Percentiles rank a stretch among this genome's conserved stretches.
Evolutionary conservation across 495 filamentous ascomycete genomes (phyloP).

Genomic region (Evansstolkia leycettana): DNA sequence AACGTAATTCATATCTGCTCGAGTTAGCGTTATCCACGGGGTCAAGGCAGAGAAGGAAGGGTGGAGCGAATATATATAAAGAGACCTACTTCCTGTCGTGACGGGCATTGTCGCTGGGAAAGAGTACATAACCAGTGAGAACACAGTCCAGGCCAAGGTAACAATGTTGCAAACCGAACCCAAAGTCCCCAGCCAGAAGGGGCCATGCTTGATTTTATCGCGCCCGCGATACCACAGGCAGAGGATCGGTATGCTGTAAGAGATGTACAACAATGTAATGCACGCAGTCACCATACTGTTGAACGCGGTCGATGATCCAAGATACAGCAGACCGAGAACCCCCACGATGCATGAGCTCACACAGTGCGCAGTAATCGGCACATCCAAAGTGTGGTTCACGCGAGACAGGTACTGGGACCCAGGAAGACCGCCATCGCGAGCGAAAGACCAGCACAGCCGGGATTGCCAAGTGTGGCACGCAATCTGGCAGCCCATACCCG

Average conservation of each 20-base stretch:
- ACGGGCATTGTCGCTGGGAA: constrained; percentile 30
- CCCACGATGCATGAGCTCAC: constrained; percentile 37
- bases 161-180: constrained; percentile 28
- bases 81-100: constrained; percentile 16
- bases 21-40: background rate
- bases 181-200: constrained; percentile 32
- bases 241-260: constrained; percentile 35
- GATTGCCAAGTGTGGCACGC: constrained; percentile 46
- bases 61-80: no score
- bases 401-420: constrained; percentile 30
- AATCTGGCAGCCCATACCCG: constrained; percentile 42
- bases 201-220: constrained; percentile 37
- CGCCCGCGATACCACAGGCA: constrained; percentile 38
- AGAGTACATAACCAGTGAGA: constrained; percentile 38
- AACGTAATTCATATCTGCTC: constrained; percentile 44
- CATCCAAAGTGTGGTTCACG: constrained; percentile 36
- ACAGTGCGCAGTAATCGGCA: constrained; percentile 40
- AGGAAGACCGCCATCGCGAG: constrained; percentile 45
- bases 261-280: constrained; percentile 39
- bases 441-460: constrained; percentile 48
- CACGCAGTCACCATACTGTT: constrained; percentile 43
- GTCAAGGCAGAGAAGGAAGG: background rate
- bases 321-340: constrained; percentile 40
- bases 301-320: constrained; percentile 40
- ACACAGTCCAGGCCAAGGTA: constrained; percentile 29